Evolutionary conservation across 2,329 filamentous ascomycete species (phyloP), one percentile per base, ranked within the genome.

Genomic region (Verticillium klebahnii): DNA sequence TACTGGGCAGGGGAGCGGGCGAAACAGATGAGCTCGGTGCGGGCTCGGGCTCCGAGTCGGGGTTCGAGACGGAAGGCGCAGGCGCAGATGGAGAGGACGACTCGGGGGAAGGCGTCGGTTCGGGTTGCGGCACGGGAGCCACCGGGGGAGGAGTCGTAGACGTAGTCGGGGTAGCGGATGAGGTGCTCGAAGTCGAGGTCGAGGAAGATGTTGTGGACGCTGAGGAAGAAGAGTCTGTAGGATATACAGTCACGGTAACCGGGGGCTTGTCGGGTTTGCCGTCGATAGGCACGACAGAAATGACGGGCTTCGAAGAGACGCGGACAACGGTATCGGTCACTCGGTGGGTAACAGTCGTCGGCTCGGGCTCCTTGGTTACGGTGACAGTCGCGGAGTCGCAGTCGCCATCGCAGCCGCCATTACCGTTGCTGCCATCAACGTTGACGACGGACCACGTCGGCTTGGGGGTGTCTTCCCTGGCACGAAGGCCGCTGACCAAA

Each of bases 371-470:
- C 60, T 65, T 65, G n/a, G 72, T 71, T 5, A 75, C 70, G 11
- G 69, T 71, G 31, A 74, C 56, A 8, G 70, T 71, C 8, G 67
- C 31, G 9, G 64, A 57, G 9, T 15, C 45, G 25, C 59, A 64
- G 15, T 57, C 45, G 37, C 57, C 58, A 32, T 37, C 58, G 56
- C 50, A 40, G 19, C 61, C 56, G 12, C 61, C 61, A 37, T 65
- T 62, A 62, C 67, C 64, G 60, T 64, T 66, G 52, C 61, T 66
- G 37, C 67, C 67, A 25, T 67, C 66, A 19, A 65, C 67, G 37
- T 62, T 68, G 45, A 78, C 74, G 34, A 78, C 74, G 3, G 74
- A 76, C 7, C 59, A 60, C 12, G 61, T 62, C 5, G 25, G 32
- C 31, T 59, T 59, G 36, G 57, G 60, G 61, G 63, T 32, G 52